Evolutionary conservation across 1,139 yeast species (phyloP).

Genomic region (Scheffersomyces illinoinensis): DNA sequence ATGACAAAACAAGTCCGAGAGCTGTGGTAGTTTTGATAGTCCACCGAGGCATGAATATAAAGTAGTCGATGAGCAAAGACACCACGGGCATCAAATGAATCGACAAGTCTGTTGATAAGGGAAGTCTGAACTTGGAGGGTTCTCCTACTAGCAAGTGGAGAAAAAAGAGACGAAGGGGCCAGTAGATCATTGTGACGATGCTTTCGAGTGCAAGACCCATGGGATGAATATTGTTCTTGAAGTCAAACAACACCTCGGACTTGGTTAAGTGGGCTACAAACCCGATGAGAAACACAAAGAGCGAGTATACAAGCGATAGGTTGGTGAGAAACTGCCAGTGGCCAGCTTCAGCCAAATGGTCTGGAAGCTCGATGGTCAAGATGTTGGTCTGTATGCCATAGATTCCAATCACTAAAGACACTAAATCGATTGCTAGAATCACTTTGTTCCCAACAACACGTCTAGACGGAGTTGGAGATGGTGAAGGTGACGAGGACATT

Average conservation of each 20-base stretch:
- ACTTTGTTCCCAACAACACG: conserved; percentile 35
- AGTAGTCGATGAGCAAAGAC: conserved; percentile 53
- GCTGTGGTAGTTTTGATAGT: conserved; percentile 38
- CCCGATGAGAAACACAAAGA: conserved; percentile 45
- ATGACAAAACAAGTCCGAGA: conserved; percentile 32
- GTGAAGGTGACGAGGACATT: background rate
- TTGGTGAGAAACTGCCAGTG: conserved; percentile 71
- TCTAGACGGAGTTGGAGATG: conserved; percentile 6
- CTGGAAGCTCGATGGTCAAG: conserved; percentile 39
- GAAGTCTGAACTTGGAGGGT: conserved; percentile 33
- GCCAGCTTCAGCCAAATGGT: conserved; percentile 53
- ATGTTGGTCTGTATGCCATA: conserved; percentile 28
- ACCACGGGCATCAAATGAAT: conserved; percentile 62
- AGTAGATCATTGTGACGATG: conserved; percentile 61
- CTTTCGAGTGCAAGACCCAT: conserved; percentile 57
- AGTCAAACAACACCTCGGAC: conserved; percentile 20
- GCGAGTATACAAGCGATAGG: conserved; percentile 50
- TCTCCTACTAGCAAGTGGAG: conserved; percentile 40
- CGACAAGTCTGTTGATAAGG: conserved; percentile 52
- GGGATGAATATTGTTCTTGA: conserved; percentile 48
- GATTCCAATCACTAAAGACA: conserved; percentile 30
- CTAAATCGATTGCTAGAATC: conserved; percentile 24
- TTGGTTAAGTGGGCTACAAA: conserved; percentile 36
- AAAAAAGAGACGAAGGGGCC: conserved; percentile 62
- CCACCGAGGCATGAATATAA: conserved; percentile 55